Base-by-base conservation (phyloP, 208 protist genomes). In the Tetramitus jugosus region DNA sequence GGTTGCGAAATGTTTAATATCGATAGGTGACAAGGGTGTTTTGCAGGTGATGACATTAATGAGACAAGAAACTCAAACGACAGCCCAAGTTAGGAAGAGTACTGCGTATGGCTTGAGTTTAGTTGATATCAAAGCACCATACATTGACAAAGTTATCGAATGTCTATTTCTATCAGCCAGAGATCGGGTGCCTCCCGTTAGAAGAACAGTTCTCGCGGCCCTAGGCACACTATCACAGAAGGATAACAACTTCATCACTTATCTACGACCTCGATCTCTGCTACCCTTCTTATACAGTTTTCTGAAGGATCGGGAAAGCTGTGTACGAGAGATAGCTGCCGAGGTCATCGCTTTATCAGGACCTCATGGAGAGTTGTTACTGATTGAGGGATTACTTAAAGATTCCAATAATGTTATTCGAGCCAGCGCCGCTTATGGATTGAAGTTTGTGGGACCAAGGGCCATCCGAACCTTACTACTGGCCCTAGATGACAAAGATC, bases 51-150 rank as follows among this genome's bases (percentile, higher is more conserved):
- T 69, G 4, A 37, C 26, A 43, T 26, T 69, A 43, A 26, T 69
- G 43, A 69, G 62, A 69, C 62, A 69, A 69, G 62, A 69, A 37
- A 13, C 35, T 43, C 62, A 69, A 69, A 43, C 33, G 4, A 69
- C 13, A 29, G 43, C 23, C 31, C 62, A 69, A 43, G 39, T 43
- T 10, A 69, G 62, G 43, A 69, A 43, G 3, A 37, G 26, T 3
- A 26, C 33, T 45, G 26, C 33, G 26, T 69, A 69, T 69, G 62
- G 62, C 23, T 17, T 69, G 26, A 42, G 33, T 69, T 43, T 69
- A 26, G 43, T 39, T 69, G 0, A 17, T 20, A n/a, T 69, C 0
- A 29, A 43, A 31, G 20, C 62, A 26, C 31, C 39, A 43, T 45
- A 45, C 23, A 69, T 69, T 26, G 62, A 69, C 43, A 37, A 37